Base-by-base conservation (phyloP, 805 yeast genomes). In the Lipomyces mesembrius region DNA sequence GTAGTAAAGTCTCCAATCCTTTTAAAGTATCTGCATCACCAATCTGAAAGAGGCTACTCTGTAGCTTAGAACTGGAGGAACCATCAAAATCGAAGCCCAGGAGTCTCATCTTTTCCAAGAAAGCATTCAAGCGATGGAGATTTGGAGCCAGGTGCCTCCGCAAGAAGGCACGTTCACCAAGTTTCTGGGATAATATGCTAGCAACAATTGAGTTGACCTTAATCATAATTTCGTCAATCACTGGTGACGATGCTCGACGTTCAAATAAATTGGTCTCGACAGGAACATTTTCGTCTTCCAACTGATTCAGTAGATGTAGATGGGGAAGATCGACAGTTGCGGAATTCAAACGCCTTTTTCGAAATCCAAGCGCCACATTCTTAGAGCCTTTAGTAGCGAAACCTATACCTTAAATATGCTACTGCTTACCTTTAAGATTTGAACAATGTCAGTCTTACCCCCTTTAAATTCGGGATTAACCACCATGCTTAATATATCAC, bases 81-180 rank as follows among this genome's bases (percentile, higher is more conserved):
- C 95, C 87, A 75, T 94, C 97, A 66, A 94, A 81, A 20, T 84
- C 81, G 66, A 87, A 82, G 4, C 74, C 77, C 22, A 77, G 68
- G 64, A 85, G 83, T 11, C 86, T 81, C 39, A 93, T 87, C 73
- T 88, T 90, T 70, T 87, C 84, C 61, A 88, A 86, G 76, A 95
- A 90, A 2, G 89, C 85, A 74, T 91, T 95, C 78, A 94, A 82
- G 74, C 92, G 90, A 46, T 88, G 88, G 65, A 88, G 80, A 3
- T 94, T 87, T 32, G 99, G 99, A 70, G 89, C 85, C 2, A 90
- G 84, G 72, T 93, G 97, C 75, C 96, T 89, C 78, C 98, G 88
- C 74, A 95, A 84, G 57, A 95, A 85, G 0, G 98, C 91, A 61
- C 82, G 78, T 71, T 89, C 92, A 0, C 98, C 97, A 52, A 94